Conservation (phyloP, 2,329 filamentous ascomycete genomes). For the Neocucurbitaria cava region DNA sequence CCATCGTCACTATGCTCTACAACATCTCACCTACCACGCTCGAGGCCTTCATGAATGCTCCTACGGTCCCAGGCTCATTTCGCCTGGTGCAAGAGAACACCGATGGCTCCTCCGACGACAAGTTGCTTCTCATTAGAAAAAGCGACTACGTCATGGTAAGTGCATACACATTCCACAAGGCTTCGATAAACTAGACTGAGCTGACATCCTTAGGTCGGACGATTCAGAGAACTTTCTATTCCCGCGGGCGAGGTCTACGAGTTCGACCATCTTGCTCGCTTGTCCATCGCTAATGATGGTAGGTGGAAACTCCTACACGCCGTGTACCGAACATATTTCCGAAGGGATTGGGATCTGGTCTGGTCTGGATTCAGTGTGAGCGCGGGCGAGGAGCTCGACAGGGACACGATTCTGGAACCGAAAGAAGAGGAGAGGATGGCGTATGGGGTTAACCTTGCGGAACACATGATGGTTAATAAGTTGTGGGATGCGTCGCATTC, state of each 20-base stretch:
- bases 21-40: background rate
- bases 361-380: background rate
- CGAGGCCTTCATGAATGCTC: background rate
- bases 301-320: background rate
- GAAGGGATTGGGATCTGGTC: background rate
- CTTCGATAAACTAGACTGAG: background rate
- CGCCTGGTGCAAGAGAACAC: background rate
- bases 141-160: background rate
- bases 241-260: background rate
- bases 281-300: background rate
- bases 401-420: background rate
- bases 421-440: background rate
- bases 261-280: background rate
- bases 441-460: background rate
- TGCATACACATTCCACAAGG: background rate
- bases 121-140: background rate
- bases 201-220: background rate
- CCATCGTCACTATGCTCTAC: background rate
- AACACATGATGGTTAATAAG: background rate
- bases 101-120: background rate
- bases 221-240: background rate
- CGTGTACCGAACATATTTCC: background rate
- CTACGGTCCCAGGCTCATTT: background rate
- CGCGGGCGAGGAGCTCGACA: background rate
- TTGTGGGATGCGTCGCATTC: background rate